A percentile compares a stretch with the other conserved stretches of the same genome.
These are phyloP conservation scores for Sugiyamaella sp. DNA, from an alignment of 1,139 yeast species.

Conservation along the genomic window DNA sequence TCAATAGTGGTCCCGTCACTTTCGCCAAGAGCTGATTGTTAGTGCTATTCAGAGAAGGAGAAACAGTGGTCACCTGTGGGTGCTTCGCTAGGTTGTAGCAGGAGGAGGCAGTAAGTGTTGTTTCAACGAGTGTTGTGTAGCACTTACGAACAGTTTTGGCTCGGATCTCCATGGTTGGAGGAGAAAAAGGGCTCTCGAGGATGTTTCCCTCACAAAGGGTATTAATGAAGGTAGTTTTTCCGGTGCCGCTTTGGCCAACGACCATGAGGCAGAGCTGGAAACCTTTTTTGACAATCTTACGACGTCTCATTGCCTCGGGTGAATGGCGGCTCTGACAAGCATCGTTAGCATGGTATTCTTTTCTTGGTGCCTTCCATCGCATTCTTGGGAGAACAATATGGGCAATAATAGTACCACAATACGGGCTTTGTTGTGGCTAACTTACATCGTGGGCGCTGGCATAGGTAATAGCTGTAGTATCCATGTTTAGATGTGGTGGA, in stretches of 20 bases:
- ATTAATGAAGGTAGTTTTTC: slow-evolving; percentile 82
- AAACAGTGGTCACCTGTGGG: no score
- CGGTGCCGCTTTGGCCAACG: slow-evolving; percentile 76
- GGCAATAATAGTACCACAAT: no score
- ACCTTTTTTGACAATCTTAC: slow-evolving; percentile 82
- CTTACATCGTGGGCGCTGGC: no score
- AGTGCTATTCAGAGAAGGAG: no score
- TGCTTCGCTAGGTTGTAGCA: no score
- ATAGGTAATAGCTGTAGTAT: no score
- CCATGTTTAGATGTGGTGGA: no score
- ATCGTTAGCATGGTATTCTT: slow-evolving; percentile 7
- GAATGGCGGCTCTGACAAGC: slow-evolving; percentile 19
- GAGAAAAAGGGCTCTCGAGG: slow-evolving; percentile 43
- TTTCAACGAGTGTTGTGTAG: no score
- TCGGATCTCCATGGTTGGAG: slow-evolving; percentile 33
- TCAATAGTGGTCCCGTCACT: slow-evolving; percentile 66
- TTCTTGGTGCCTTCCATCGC: no score
- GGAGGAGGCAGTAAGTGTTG: no score
- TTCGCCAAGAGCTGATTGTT: slow-evolving; percentile 35
- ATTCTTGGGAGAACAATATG: no score
- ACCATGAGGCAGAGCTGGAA: slow-evolving; percentile 80
- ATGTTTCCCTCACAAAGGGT: slow-evolving; percentile 75
- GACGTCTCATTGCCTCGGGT: slow-evolving; percentile 51
- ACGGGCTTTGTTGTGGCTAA: no score
- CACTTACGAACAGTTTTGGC: slow-evolving; percentile 18